Evolutionary conservation across 2,329 filamentous ascomycete genomes (phyloP).

Genomic region (Penicillium concentricum): DNA sequence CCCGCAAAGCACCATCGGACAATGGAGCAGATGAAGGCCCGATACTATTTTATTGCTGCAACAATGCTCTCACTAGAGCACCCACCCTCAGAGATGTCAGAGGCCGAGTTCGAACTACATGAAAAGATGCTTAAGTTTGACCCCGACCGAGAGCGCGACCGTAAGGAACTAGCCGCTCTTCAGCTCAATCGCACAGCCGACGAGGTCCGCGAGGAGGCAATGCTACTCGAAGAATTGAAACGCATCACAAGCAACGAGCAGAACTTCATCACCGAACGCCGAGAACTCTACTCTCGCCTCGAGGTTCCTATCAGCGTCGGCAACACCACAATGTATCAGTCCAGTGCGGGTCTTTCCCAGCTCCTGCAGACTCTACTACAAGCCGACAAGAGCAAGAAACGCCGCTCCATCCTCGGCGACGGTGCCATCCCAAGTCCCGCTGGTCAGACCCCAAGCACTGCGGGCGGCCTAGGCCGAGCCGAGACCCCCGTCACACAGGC

Average conservation of each 20-base stretch:
- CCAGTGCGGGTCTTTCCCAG: constrained; percentile 73
- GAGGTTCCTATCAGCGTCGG: constrained; percentile 73
- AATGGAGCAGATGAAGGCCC: constrained; percentile 86
- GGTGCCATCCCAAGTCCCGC: constrained; percentile 49
- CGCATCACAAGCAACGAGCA: constrained; percentile 86
- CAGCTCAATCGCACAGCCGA: constrained; percentile 77
- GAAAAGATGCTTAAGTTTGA: constrained; percentile 87
- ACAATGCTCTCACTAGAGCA: constrained; percentile 79
- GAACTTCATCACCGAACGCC: constrained; percentile 80
- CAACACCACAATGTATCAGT: constrained; percentile 75
- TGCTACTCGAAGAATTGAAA: constrained; percentile 83
- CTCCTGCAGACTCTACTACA: constrained; percentile 79
- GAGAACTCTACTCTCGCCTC: constrained; percentile 80
- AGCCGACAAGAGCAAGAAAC: constrained; percentile 86
- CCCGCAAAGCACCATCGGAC: constrained; percentile 55
- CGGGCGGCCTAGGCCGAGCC: constrained; percentile 38
- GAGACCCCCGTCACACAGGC: constrained; percentile 37
- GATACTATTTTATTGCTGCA: constrained; percentile 85
- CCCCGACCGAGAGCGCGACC: constrained; percentile 69
- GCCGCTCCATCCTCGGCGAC: constrained; percentile 68
- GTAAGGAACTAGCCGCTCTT: constrained; percentile 81
- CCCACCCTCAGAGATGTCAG: constrained; percentile 82
- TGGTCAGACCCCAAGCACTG: constrained; percentile 52
- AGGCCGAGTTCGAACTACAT: constrained; percentile 76
- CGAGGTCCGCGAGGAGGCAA: constrained; percentile 89